phyloP scores from a whole-genome alignment of 768 basidiomycete species.

The Cystoderma amianthinum region DNA sequence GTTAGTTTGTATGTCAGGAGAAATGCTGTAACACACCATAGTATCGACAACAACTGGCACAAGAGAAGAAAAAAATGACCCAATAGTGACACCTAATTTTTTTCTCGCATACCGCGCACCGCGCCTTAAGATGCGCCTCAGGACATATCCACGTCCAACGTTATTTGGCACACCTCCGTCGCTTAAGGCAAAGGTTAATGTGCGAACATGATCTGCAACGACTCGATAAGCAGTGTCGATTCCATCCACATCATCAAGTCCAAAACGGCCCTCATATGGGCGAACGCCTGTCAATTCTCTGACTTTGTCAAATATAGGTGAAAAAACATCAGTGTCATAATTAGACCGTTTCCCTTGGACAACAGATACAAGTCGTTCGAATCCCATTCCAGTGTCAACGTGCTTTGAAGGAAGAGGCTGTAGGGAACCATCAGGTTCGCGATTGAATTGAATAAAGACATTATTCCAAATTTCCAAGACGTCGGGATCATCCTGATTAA shows the following conservation, averaged over 20 bases:
- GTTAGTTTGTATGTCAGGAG: too few species aligned
- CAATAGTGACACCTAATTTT: conserved; percentile 89
- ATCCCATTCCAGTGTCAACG: conserved; percentile 99
- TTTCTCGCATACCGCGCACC: conserved; percentile 95
- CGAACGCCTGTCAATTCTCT: conserved; percentile 86
- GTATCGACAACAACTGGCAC: conserved; percentile 86
- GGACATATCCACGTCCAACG: conserved; percentile 95
- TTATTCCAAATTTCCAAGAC: conserved; percentile 99
- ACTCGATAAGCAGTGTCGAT: conserved; percentile 98
- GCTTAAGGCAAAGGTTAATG: conserved; percentile 90
- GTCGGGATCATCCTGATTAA: conserved; percentile 94
- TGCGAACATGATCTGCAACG: conserved; percentile 93
- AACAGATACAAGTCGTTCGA: conserved; percentile 93
- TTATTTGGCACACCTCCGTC: conserved; percentile 97
- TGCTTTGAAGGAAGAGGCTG: conserved; percentile 84
- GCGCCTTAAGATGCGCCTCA: conserved; percentile 85
- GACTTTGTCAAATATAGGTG: conserved; percentile 81
- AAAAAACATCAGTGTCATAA: conserved; percentile 96
- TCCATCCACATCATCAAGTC: conserved; percentile 90
- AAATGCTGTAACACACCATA: conserved; percentile 49
- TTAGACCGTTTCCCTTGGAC: conserved; percentile 90
- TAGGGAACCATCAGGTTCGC: conserved; percentile 82
- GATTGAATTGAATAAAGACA: conserved; percentile 98
- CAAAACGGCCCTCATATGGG: conserved; percentile 85
- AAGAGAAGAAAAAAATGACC: conserved; percentile 90